Conservation (phyloP, 2,329 filamentous ascomycete species). For the Diaporthe velutina region DNA sequence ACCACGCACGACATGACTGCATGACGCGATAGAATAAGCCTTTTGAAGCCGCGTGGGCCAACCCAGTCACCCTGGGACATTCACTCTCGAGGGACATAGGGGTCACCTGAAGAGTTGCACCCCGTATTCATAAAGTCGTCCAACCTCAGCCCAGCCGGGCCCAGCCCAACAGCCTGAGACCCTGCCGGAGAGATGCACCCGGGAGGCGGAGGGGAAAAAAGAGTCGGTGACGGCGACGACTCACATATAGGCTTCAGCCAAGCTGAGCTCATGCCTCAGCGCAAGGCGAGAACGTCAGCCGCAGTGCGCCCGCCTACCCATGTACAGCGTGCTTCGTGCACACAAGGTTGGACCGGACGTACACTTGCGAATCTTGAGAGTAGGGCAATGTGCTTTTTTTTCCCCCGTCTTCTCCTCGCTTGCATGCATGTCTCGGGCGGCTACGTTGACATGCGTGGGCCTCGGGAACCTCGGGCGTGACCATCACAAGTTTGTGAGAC, state of each 20-base stretch:
- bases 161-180: neutral
- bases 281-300: slow-evolving; percentile 6
- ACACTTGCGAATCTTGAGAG: neutral
- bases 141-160: neutral
- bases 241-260: slow-evolving; percentile 5
- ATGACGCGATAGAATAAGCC: slow-evolving; percentile 2
- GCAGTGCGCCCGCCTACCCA: neutral
- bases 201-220: neutral
- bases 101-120: neutral
- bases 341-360: neutral
- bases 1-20: neutral
- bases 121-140: neutral
- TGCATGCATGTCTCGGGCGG: slow-evolving; percentile 1
- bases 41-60: neutral
- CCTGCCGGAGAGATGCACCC: neutral
- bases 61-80: neutral
- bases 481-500: neutral
- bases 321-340: neutral
- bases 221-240: slow-evolving; percentile 1
- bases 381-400: neutral
- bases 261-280: neutral
- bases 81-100: neutral
- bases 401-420: neutral
- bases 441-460: neutral
- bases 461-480: neutral